Evolutionary conservation across 2,329 filamentous ascomycete species (phyloP).

Genomic region (Epichloe gansuensis): DNA sequence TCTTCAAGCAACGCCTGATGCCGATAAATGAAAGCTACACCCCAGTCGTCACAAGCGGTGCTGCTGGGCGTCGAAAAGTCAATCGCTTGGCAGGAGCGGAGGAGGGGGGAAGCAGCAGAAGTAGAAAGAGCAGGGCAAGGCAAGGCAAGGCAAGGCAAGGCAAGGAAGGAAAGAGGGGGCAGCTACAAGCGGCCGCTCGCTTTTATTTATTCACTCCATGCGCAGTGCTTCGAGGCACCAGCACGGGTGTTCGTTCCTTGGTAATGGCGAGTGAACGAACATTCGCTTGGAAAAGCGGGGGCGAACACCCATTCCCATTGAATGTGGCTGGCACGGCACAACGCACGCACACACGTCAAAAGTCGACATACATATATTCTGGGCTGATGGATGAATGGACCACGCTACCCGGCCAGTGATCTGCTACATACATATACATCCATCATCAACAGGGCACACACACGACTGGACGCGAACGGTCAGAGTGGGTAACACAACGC

Average conservation of each 20-base stretch:
- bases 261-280: background rate
- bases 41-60: background rate
- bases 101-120: background rate
- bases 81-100: background rate
- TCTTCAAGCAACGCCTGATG: background rate
- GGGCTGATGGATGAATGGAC: no score
- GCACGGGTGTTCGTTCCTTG: background rate
- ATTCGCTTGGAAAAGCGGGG: background rate
- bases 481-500: background rate
- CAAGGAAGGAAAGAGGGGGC: background rate
- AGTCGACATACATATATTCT: no score
- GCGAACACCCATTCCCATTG: background rate
- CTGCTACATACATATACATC: background rate
- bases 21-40: background rate
- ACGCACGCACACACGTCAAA: background rate
- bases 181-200: background rate
- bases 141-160: background rate
- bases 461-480: background rate
- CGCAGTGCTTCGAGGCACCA: background rate
- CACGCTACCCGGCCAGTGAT: background rate
- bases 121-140: background rate
- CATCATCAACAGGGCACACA: background rate
- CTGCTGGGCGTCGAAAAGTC: background rate
- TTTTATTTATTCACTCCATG: background rate
- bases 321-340: background rate